These are phyloP conservation scores for Leishmania tropica DNA, from an alignment of 208 protist species.

Conservation along the genomic window DNA sequence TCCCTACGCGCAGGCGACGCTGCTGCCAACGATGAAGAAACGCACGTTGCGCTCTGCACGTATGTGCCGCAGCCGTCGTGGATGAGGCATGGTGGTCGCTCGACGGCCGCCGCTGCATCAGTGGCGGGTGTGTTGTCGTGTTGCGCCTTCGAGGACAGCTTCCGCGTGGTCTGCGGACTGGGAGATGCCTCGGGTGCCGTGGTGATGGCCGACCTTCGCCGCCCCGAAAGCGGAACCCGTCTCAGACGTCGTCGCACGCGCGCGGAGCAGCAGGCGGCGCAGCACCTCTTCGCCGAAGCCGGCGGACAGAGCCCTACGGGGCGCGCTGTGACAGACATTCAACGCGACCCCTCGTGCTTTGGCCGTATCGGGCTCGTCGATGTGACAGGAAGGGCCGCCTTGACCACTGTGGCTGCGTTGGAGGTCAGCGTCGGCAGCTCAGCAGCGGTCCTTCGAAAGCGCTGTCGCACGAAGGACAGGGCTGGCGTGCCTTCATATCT, in stretches of 20 bases:
- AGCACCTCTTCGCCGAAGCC: slow-evolving; percentile 13
- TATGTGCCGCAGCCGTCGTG: slow-evolving; percentile 47
- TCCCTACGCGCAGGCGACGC: neutral
- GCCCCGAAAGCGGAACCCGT: slow-evolving; percentile 14
- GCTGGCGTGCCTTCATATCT: neutral
- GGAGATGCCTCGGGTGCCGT: slow-evolving; percentile 57
- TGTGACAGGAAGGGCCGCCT: slow-evolving; percentile 28
- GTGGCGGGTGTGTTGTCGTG: slow-evolving; percentile 66
- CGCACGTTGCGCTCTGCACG: slow-evolving; percentile 4
- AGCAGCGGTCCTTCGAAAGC: neutral
- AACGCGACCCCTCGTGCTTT: slow-evolving; percentile 24
- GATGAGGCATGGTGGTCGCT: slow-evolving; percentile 21
- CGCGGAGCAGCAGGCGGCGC: neutral
- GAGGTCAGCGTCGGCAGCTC: slow-evolving; percentile 18
- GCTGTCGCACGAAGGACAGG: neutral
- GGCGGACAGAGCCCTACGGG: slow-evolving; percentile 35
- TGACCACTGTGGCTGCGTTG: slow-evolving; percentile 40
- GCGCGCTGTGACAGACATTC: slow-evolving; percentile 49
- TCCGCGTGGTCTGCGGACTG: slow-evolving; percentile 70
- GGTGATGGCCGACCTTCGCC: slow-evolving; percentile 63
- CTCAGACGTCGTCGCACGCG: slow-evolving; percentile 8
- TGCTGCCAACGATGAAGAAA: neutral
- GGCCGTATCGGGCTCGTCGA: slow-evolving; percentile 65
- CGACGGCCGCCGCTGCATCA: slow-evolving; percentile 9
- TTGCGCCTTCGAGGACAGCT: slow-evolving; percentile 49